Conservation (phyloP, 352 stramenopile genomes). For the Blastocystis hominis region DNA sequence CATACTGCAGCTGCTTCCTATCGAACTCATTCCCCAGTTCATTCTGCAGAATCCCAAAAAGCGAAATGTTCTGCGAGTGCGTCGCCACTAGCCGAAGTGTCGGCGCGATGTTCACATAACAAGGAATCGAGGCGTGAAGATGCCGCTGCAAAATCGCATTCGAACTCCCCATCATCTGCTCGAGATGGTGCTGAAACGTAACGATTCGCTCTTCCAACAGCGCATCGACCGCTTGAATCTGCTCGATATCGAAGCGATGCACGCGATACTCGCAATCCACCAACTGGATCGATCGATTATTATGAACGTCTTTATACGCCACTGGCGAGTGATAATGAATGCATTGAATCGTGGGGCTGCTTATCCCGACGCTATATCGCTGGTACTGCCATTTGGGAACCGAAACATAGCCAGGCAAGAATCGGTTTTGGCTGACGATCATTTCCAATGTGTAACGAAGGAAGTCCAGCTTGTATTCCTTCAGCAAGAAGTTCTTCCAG, state of each 20-base stretch:
- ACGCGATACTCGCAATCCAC: background rate
- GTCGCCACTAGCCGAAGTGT: background rate
- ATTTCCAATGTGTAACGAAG: background rate
- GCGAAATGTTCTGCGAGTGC: background rate
- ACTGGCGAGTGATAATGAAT: background rate
- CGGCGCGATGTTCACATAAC: background rate
- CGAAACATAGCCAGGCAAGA: background rate
- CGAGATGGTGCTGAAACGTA: background rate
- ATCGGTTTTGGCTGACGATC: background rate
- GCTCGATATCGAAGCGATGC: background rate
- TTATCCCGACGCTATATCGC: background rate
- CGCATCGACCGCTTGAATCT: background rate
- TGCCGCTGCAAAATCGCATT: background rate
- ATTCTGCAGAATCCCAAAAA: background rate
- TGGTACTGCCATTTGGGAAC: background rate
- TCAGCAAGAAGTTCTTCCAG: background rate
- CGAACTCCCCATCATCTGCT: background rate
- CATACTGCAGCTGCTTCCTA: conserved; percentile 13
- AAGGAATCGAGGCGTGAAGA: background rate
- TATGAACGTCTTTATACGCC: background rate
- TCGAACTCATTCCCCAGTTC: background rate
- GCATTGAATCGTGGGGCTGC: background rate
- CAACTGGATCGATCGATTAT: background rate
- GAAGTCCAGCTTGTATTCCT: background rate
- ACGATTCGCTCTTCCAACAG: background rate